A percentile compares a stretch with the other conserved stretches of the same genome.
phyloP scores from a whole-genome alignment of 805 yeast genomes.

The Lachancea sp. region DNA sequence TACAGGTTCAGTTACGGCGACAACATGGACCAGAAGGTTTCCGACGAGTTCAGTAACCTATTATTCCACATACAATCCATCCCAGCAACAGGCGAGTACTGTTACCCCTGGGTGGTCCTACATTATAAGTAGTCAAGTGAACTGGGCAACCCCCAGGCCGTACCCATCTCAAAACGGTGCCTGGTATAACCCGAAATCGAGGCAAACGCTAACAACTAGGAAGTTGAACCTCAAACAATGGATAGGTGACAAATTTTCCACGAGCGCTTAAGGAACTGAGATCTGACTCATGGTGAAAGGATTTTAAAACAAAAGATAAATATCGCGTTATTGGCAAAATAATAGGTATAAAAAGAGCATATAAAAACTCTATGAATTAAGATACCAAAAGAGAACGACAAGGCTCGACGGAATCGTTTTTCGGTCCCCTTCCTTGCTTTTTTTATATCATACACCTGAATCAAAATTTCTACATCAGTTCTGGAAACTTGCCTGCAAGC shows the following conservation, averaged over 20 bases:
- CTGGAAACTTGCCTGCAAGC: conserved; percentile 27
- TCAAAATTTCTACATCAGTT: conserved; percentile 14
- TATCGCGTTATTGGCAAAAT: not conserved
- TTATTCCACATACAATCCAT: conserved; percentile 40
- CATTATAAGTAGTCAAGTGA: conserved; percentile 52
- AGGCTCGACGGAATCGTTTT: no score
- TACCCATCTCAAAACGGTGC: conserved; percentile 55
- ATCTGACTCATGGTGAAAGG: not conserved
- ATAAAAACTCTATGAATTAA: not conserved
- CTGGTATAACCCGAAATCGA: conserved; percentile 56
- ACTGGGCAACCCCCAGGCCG: conserved; percentile 67
- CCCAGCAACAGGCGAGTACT: conserved; percentile 47
- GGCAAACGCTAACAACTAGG: conserved; percentile 35
- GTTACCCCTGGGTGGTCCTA: conserved; percentile 82
- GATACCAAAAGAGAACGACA: not conserved
- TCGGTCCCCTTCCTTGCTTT: no score
- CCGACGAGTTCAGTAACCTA: conserved; percentile 65
- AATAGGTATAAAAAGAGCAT: not conserved
- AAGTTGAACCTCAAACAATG: conserved; percentile 19
- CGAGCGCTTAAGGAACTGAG: not conserved
- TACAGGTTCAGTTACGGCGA: conserved; percentile 56
- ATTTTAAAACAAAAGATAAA: not conserved
- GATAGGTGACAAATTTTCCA: not conserved
- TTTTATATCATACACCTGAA: no score
- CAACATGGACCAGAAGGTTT: conserved; percentile 58